These are phyloP conservation scores for Solanum appendiculatum DNA, from an alignment of 257 asterid genomes.

Conservation along the genomic window DNA sequence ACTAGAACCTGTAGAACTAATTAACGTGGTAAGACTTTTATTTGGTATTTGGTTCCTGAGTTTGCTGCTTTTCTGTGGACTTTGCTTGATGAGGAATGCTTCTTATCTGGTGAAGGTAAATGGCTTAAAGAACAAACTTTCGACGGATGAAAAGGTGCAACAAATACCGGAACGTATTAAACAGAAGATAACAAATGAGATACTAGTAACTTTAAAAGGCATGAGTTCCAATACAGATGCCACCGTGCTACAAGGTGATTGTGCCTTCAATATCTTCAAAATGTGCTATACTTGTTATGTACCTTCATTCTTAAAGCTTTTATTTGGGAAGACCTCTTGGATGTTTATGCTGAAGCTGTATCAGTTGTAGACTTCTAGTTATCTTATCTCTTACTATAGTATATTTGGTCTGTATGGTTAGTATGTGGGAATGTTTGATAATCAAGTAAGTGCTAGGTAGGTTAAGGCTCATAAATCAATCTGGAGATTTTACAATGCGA, in stretches of 20 bases:
- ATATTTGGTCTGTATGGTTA: neutral
- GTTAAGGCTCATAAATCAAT: neutral
- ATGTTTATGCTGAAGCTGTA: neutral
- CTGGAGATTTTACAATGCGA: neutral
- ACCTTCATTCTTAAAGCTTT: neutral
- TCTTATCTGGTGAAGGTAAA: slow-evolving; percentile 35
- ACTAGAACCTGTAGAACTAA: slow-evolving; percentile 69
- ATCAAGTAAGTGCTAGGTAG: neutral
- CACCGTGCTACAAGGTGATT: slow-evolving; percentile 53
- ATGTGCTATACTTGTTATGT: neutral
- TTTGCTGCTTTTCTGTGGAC: neutral
- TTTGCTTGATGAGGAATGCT: neutral
- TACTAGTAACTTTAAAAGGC: slow-evolving; percentile 44
- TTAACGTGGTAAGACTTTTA: slow-evolving; percentile 51
- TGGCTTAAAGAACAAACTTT: slow-evolving; percentile 27
- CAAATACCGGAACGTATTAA: slow-evolving; percentile 55
- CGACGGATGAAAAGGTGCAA: slow-evolving; percentile 36
- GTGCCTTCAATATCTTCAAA: neutral
- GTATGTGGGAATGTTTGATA: neutral
- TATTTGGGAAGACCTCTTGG: neutral
- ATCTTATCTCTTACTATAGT: neutral
- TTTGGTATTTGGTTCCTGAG: neutral
- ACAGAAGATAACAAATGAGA: slow-evolving; percentile 49
- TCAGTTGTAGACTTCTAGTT: neutral
- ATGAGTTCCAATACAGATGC: slow-evolving; percentile 41